Base-by-base conservation (phyloP, 2,329 filamentous ascomycete species). In the Acephala macrosclerotiorum region DNA sequence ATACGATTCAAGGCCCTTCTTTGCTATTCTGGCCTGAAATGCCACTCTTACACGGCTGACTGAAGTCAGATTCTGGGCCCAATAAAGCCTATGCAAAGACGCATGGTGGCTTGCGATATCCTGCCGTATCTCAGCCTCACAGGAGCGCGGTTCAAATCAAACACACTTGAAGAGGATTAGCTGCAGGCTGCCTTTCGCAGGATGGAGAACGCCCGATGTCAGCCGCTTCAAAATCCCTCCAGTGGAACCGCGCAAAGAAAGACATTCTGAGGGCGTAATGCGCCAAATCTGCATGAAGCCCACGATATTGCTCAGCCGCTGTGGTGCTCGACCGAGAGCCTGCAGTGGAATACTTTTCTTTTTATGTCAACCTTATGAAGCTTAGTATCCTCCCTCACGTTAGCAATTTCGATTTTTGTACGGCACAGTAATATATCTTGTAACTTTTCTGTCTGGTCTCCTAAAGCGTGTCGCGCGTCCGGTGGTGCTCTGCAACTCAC, bases 241-340 rank as follows among this genome's bases (percentile, higher is more conserved):
- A 53, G 49, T 53, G 22, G 49, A 53, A 53, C 49, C 1, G 22
- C 26, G 49, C 8, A 12, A 29, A 53, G 49, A 53, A 33, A 53
- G 25, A 53, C 49, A 53, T 16, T 29, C 14, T 3, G 49, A 33
- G 49, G 49, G 26, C 26, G 49, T 11, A 33, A 53, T 49, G 49
- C 49, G 49, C 49, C 47, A 53, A 26, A 33, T 33, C 22, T 53
- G 49, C 49, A 53, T 22, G n/a, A 42, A 42, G 45, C 20, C 20
- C 45, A 49, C 45, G 45, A 49, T 33, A 53, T 53, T 26, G 16
- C 49, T 53, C 49, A 53, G 49, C 49, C 26, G 49, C 49, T 53
- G 49, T 22, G 49, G 5, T 33, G 26, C 49, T 53, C 49, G 25
- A 53, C 49, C 49, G 49, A 53, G 25, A 53, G 49, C 49, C 49